phyloP scores from a whole-genome alignment of 768 basidiomycete genomes.

The Dacryopinax primogenitus region DNA sequence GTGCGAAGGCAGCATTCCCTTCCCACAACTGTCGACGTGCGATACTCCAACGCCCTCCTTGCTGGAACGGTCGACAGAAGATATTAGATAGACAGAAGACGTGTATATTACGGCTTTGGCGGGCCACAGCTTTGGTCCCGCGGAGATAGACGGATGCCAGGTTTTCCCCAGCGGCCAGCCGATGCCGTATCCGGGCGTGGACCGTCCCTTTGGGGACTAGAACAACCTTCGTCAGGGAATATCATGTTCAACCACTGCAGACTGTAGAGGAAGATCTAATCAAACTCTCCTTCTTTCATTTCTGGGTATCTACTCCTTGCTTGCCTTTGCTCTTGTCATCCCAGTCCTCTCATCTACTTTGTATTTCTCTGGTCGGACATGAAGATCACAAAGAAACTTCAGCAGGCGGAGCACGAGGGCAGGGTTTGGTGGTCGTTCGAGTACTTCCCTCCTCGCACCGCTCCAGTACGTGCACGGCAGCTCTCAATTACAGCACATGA shows the following conservation, averaged over 20 bases:
- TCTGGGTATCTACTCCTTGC: too few relatives aligned
- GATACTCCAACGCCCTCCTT: background rate
- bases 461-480: constrained; percentile 47
- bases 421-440: constrained; percentile 98
- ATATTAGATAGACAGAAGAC: background rate
- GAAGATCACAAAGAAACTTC: constrained; percentile 92
- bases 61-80: background rate
- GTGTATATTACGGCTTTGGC: too few relatives aligned
- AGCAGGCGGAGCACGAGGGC: constrained; percentile 69
- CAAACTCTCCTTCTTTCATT: background rate
- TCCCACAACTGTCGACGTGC: background rate
- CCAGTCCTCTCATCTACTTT: background rate
- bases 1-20: background rate
- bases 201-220: background rate
- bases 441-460: constrained; percentile 92
- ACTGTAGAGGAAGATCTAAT: background rate
- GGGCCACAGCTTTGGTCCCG: constrained; percentile 7
- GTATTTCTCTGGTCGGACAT: constrained; percentile 30
- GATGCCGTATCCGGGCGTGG: background rate
- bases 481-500: background rate
- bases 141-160: constrained; percentile 6
- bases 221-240: background rate
- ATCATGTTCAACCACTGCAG: constrained; percentile 6
- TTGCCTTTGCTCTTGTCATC: background rate
- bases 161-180: constrained; percentile 4